Base-by-base conservation (phyloP, 306 rosid species). In the Cucurbita pepo region DNA sequence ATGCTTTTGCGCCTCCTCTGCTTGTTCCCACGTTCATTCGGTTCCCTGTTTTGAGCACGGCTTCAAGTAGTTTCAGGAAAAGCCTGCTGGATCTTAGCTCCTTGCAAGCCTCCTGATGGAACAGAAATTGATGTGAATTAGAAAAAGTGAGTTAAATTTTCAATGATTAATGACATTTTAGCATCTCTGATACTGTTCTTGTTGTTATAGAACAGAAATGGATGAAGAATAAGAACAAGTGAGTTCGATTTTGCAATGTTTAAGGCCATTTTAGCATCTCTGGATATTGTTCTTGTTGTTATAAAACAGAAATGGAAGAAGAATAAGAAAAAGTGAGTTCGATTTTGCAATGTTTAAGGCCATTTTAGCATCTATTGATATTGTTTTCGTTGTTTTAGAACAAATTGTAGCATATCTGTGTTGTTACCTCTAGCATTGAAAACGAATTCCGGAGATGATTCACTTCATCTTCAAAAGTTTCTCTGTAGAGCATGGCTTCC, bases 21-120 rank as follows among this genome's bases (percentile, higher is more conserved):
- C 90, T 91, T 2, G 99, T 95, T 58, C 99, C 99, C 0, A 95
- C 96, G 51, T 95, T 95, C 99, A 95, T 91, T 9, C 99, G 81
- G 75, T 95, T 95, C 4, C 99, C 99, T 8, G 99, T 95, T 83
- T 95, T 95, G 0, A 95, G 85, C 18, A 95, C 99, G 6, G 99
- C 86, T 83, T 95, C 99, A 0, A 95, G 91, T 56, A 95, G 45
- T 62, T 95, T 95, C 79, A 86, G 74, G 90, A 95, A 95, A 16
- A 95, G 87, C 79, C 99, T 89, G 86, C 97, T 95, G 74, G 99
- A 95, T 61, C 89, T 79, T 65, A 91, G 88, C 56, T 95, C 99
- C 85, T 89, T 91, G 91, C 99, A 95, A 2, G 99, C 99, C 19
- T 95, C 97, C 99, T 95, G 41, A 36, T 12, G 45, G 14, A 18